Conservation (phyloP, 345 rosid species). For the Ceriops tagal region DNA sequence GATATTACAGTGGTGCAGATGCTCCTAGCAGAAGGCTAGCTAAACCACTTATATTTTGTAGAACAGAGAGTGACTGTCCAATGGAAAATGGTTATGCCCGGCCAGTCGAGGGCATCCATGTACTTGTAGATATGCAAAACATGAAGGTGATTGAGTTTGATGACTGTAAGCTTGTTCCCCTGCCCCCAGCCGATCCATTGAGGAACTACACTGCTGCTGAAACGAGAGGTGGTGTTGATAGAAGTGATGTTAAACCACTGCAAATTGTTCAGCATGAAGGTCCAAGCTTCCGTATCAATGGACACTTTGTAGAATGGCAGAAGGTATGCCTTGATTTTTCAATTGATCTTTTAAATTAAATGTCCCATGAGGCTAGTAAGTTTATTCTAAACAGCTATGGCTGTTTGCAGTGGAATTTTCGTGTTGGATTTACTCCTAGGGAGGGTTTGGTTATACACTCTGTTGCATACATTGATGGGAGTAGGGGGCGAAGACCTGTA, state of each 20-base stretch:
- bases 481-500: conserved; percentile 83
- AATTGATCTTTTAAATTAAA: background rate
- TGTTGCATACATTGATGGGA: conserved; percentile 87
- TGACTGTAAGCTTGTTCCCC: conserved; percentile 82
- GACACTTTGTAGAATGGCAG: conserved; percentile 84
- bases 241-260: conserved; percentile 88
- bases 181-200: conserved; percentile 84
- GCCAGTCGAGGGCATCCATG: conserved; percentile 83
- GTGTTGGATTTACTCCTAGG: conserved; percentile 83
- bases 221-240: conserved; percentile 84
- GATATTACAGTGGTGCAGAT: conserved; percentile 76
- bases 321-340: conserved; percentile 44
- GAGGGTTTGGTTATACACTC: conserved; percentile 91
- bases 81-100: conserved; percentile 98
- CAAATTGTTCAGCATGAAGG: conserved; percentile 88
- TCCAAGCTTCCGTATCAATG: conserved; percentile 85
- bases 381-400: conserved; percentile 12
- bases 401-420: conserved; percentile 84
- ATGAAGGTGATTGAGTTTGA: conserved; percentile 85
- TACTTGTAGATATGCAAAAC: conserved; percentile 87
- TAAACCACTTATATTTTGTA: conserved; percentile 85
- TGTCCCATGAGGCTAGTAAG: background rate
- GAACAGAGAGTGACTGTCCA: conserved; percentile 90
- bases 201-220: conserved; percentile 89
- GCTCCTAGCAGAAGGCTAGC: conserved; percentile 84